Conservation (phyloP, 768 basidiomycete genomes). For the Termitomyces sp. region DNA sequence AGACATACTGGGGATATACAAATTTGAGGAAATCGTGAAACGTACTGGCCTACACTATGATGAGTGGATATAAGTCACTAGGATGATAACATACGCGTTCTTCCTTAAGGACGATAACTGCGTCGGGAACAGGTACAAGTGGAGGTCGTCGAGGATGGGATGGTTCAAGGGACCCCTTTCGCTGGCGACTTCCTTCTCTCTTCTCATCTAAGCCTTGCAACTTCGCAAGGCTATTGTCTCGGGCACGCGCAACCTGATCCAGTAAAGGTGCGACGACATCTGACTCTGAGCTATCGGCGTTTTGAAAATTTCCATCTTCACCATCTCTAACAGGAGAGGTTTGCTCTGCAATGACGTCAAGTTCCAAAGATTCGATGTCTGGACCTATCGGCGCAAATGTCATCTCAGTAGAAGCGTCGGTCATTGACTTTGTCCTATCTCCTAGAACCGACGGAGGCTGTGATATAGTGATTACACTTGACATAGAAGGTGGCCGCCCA, state of each 20-base stretch:
- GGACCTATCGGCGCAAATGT: slow-evolving; percentile 58
- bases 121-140: slow-evolving; percentile 59
- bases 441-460: slow-evolving; percentile 65
- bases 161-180: slow-evolving; percentile 15
- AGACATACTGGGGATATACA: slow-evolving; percentile 85
- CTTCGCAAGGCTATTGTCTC: slow-evolving; percentile 57
- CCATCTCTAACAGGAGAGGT: slow-evolving; percentile 31
- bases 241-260: slow-evolving; percentile 35
- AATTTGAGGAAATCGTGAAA: slow-evolving; percentile 95
- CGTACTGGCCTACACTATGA: slow-evolving; percentile 55
- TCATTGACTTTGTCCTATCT: slow-evolving; percentile 32
- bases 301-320: slow-evolving; percentile 25
- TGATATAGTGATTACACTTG: slow-evolving; percentile 81
- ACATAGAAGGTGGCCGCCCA: slow-evolving; percentile 73
- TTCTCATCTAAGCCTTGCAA: slow-evolving; percentile 38
- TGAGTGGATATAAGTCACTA: neutral
- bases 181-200: slow-evolving; percentile 8
- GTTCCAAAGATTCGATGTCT: slow-evolving; percentile 44
- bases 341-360: slow-evolving; percentile 37
- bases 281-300: slow-evolving; percentile 19
- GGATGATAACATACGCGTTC: slow-evolving; percentile 55
- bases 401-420: slow-evolving; percentile 49
- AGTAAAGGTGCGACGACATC: slow-evolving; percentile 8
- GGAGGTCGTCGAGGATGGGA: slow-evolving; percentile 34
- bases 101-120: slow-evolving; percentile 86